Percentiles rank a stretch among this genome's conserved stretches.
These are phyloP conservation scores for Vaucheria bursata DNA, from an alignment of 352 stramenopile species.

Conservation along the genomic window DNA sequence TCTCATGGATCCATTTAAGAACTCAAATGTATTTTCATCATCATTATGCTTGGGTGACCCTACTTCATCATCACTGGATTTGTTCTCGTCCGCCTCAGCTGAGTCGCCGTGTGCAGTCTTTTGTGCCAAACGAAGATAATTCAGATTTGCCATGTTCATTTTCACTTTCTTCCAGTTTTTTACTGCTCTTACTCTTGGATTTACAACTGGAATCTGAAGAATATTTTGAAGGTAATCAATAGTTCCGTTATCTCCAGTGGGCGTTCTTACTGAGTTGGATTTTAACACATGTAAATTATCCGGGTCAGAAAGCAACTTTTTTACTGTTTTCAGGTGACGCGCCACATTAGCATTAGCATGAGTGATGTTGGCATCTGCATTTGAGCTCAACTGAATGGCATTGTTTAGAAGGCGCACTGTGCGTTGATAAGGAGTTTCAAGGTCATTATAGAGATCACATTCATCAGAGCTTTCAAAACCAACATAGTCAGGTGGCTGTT, in stretches of 20 bases:
- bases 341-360: conserved; percentile 13
- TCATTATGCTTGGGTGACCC: too few species aligned
- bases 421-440: conserved; percentile 44
- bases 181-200: not conserved
- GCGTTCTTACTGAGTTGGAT: conserved; percentile 13
- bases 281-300: conserved; percentile 41
- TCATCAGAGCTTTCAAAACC: conserved; percentile 13
- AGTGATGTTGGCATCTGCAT: conserved; percentile 13
- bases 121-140: too few species aligned
- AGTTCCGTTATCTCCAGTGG: conserved; percentile 27
- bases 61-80: too few species aligned
- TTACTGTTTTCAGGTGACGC: conserved; percentile 32
- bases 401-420: conserved; percentile 30
- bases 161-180: conserved; percentile 30
- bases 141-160: conserved; percentile 23
- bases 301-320: conserved; percentile 30
- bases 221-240: conserved; percentile 43
- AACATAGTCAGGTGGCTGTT: not conserved
- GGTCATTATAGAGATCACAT: conserved; percentile 12
- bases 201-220: conserved; percentile 18
- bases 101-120: too few species aligned
- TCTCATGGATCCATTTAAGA: too few species aligned
- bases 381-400: not conserved
- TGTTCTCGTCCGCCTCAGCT: too few species aligned
- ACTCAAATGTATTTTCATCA: too few species aligned